These are phyloP conservation scores for Citrus maxima DNA, from an alignment of 345 rosid genomes.

Conservation along the genomic window DNA sequence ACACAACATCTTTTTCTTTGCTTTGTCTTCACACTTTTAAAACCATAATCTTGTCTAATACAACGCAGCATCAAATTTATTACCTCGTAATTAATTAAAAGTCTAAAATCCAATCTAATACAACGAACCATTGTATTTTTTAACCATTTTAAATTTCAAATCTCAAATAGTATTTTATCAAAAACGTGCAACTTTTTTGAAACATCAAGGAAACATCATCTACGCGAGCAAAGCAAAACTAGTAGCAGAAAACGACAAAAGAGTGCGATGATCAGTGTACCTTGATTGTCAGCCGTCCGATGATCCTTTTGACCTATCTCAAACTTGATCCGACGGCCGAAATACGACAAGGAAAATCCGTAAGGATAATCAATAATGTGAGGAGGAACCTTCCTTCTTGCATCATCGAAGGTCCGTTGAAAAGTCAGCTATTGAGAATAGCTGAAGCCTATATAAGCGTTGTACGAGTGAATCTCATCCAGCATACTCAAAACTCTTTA, in stretches of 20 bases:
- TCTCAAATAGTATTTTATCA: not conserved
- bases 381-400: slow-evolving; percentile 12
- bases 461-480: slow-evolving; percentile 1
- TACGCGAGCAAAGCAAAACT: not conserved
- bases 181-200: not conserved
- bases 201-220: slow-evolving; percentile 1
- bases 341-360: not conserved
- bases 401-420: slow-evolving; percentile 23
- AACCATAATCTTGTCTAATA: not conserved
- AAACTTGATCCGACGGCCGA: slow-evolving; percentile 11
- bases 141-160: no score
- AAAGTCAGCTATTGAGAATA: slow-evolving; percentile 9
- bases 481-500: not conserved
- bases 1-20: not conserved
- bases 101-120: not conserved
- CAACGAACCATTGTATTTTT: not conserved
- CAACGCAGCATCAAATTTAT: not conserved
- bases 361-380: not conserved
- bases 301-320: not conserved
- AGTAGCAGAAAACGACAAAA: not conserved
- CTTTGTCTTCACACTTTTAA: not conserved
- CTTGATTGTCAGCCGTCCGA: not conserved
- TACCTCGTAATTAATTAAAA: not conserved
- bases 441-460: not conserved
- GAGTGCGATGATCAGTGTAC: not conserved